A percentile compares a stretch with the other conserved stretches of the same genome.
These are phyloP conservation scores for Somion occarium DNA, from an alignment of 1,284 basidiomycete species.

Conservation along the genomic window DNA sequence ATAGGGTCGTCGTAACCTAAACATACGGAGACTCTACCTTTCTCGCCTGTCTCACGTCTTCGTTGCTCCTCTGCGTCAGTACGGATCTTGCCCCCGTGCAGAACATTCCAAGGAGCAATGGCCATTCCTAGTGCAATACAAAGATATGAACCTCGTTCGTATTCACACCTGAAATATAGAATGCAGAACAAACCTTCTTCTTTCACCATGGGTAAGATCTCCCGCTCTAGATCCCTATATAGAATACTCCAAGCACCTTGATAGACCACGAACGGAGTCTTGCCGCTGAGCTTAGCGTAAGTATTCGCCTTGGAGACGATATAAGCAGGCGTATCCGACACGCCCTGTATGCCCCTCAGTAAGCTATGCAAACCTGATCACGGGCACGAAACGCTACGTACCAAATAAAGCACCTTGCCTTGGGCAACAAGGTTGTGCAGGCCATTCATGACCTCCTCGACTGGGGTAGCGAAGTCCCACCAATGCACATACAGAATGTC, in stretches of 20 bases:
- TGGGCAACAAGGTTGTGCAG: constrained; percentile 39
- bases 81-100: constrained; percentile 42
- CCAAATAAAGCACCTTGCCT: constrained; percentile 44
- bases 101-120: constrained; percentile 45
- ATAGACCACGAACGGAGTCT: constrained; percentile 32
- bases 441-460: constrained; percentile 48
- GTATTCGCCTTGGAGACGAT: constrained; percentile 45
- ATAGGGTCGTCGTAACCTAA: neutral
- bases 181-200: neutral
- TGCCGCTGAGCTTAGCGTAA: constrained; percentile 41
- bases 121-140: constrained; percentile 34
- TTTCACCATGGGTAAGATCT: constrained; percentile 49
- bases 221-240: constrained; percentile 44
- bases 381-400: constrained; percentile 9
- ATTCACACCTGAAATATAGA: neutral
- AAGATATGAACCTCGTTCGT: neutral
- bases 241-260: constrained; percentile 48
- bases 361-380: neutral
- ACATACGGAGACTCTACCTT: constrained; percentile 15
- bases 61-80: constrained; percentile 41
- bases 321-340: constrained; percentile 48
- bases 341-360: constrained; percentile 16
- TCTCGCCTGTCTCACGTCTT: constrained; percentile 36
- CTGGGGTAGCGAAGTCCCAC: constrained; percentile 39
- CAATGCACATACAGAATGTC: constrained; percentile 40